Conservation (phyloP, 1,284 basidiomycete genomes). For the Tranzscheliella williamsii region DNA sequence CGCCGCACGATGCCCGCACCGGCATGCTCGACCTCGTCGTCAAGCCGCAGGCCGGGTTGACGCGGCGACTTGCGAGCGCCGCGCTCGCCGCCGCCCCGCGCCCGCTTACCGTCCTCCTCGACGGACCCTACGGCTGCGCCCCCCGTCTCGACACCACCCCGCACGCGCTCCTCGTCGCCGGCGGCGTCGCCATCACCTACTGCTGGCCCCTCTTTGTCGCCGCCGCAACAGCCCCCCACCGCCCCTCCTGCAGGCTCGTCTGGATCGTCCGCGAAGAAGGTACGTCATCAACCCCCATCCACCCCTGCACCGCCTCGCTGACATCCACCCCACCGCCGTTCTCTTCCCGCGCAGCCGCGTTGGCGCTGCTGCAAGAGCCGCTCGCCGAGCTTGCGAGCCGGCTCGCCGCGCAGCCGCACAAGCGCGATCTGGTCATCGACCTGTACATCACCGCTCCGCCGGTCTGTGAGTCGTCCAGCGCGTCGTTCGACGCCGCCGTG, state of each 20-base stretch:
- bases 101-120: constrained; percentile 21
- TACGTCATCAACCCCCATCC: constrained; percentile 5
- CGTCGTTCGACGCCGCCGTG: too few species aligned
- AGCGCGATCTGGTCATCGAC: constrained; percentile 9
- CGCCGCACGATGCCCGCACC: constrained; percentile 1
- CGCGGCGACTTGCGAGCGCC: constrained; percentile 13
- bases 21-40: constrained; percentile 30
- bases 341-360: constrained; percentile 1
- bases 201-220: constrained; percentile 31
- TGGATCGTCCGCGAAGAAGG: constrained; percentile 34
- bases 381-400: constrained; percentile 3
- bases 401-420: constrained; percentile 1
- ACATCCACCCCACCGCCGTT: background rate
- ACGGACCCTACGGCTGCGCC: constrained; percentile 34
- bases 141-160: constrained; percentile 4
- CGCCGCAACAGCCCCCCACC: background rate
- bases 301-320: background rate
- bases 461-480: too few species aligned
- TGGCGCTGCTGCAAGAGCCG: constrained; percentile 5
- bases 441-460: constrained; percentile 18
- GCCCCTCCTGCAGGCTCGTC: constrained; percentile 20
- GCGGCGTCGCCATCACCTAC: constrained; percentile 46
- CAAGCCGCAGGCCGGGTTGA: constrained; percentile 32
- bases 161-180: constrained; percentile 22
- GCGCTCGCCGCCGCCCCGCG: background rate